Evolutionary conservation across 352 stramenopile genomes (phyloP).

Genomic region (Globisporangium carolinianum): DNA sequence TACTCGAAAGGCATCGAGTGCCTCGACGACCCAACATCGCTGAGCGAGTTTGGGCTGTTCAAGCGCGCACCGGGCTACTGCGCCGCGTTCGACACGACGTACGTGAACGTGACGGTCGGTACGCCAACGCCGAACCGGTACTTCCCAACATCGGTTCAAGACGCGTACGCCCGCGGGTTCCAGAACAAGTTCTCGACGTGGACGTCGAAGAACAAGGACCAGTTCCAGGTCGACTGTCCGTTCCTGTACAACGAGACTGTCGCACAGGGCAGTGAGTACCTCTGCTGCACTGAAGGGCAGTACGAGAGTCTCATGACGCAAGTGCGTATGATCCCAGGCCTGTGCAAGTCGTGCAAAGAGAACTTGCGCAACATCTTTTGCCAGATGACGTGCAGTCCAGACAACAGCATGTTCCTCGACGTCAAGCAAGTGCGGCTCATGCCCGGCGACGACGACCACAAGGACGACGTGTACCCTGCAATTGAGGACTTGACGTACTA

Average conservation of each 20-base stretch:
- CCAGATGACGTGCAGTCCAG: constrained; percentile 74
- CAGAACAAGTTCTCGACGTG: constrained; percentile 71
- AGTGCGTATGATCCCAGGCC: constrained; percentile 41
- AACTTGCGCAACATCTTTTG: constrained; percentile 77
- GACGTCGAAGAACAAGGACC: constrained; percentile 39
- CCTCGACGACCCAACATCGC: constrained; percentile 28
- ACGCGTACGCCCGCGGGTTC: constrained; percentile 47
- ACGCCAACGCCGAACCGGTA: constrained; percentile 48
- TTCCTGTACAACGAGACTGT: constrained; percentile 68
- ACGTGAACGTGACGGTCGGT: constrained; percentile 32
- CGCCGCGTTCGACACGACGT: constrained; percentile 56
- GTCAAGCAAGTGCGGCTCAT: constrained; percentile 60
- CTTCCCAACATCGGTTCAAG: constrained; percentile 46
- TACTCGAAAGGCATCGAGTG: constrained; percentile 58
- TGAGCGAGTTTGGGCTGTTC: constrained; percentile 47
- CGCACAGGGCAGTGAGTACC: constrained; percentile 35
- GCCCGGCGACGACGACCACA: constrained; percentile 35
- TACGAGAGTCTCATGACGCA: constrained; percentile 55
- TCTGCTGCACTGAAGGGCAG: constrained; percentile 76
- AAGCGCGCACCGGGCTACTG: constrained; percentile 38
- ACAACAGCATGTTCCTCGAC: constrained; percentile 71
- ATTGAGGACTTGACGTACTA: constrained; percentile 69
- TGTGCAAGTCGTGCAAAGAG: constrained; percentile 64
- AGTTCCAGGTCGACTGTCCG: constrained; percentile 65
- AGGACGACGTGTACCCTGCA: constrained; percentile 43